Evolutionary conservation across 139 green algal genomes (phyloP).

Genomic region (Chlamydomonas applanata): DNA sequence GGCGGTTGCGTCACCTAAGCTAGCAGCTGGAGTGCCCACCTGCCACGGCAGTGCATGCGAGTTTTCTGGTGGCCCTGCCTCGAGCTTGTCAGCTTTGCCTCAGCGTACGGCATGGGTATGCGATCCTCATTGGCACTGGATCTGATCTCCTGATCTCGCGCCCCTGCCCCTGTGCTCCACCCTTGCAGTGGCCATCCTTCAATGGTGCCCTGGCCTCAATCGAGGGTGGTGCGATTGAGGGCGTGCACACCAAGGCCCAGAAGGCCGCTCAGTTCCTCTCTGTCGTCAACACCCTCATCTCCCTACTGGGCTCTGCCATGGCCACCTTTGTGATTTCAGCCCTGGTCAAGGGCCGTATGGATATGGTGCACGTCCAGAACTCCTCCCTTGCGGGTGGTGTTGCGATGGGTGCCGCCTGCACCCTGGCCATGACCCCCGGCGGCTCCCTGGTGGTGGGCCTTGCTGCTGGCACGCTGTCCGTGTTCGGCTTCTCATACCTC

Average conservation of each 20-base stretch:
- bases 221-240: constrained; percentile 7
- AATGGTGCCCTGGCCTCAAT: constrained; percentile 59
- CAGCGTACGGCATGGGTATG: too few relatives aligned
- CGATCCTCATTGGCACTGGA: too few relatives aligned
- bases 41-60: too few relatives aligned
- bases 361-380: constrained; percentile 58
- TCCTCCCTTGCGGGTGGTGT: constrained; percentile 8
- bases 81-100: too few relatives aligned
- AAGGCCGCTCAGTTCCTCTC: constrained; percentile 42
- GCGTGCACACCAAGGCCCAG: constrained; percentile 24
- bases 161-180: constrained; percentile 20
- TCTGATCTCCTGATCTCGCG: too few relatives aligned
- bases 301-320: constrained; percentile 47
- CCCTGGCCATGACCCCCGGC: neutral
- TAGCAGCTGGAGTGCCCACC: too few relatives aligned
- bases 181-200: constrained; percentile 55
- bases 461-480: constrained; percentile 41
- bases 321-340: constrained; percentile 45
- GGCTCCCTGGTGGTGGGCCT: constrained; percentile 36
- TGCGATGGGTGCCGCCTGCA: too few relatives aligned
- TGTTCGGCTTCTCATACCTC: constrained; percentile 48
- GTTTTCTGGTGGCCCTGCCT: too few relatives aligned
- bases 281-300: constrained; percentile 64
- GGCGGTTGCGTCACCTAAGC: too few relatives aligned
- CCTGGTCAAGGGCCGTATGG: constrained; percentile 30